phyloP scores from a whole-genome alignment of 116 monocot species.

The Zostera marina region DNA sequence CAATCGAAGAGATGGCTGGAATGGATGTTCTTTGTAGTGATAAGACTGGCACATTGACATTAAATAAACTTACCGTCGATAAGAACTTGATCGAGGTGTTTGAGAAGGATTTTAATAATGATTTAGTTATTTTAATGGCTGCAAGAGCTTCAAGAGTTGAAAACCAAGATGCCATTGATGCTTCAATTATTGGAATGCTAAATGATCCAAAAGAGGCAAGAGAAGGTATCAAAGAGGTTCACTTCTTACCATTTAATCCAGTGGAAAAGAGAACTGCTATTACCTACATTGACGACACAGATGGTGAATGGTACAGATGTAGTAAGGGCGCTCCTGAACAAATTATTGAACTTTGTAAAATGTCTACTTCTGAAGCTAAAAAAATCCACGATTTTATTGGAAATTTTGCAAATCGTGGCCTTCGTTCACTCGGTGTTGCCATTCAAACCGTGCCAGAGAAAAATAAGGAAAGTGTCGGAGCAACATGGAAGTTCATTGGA shows the following conservation, averaged over 20 bases:
- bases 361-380: neutral
- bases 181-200: conserved; percentile 18
- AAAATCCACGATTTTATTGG: conserved; percentile 7
- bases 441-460: conserved; percentile 6
- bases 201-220: conserved; percentile 15
- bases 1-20: conserved; percentile 96
- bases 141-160: conserved; percentile 20
- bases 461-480: conserved; percentile 6
- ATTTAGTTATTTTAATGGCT: conserved; percentile 11
- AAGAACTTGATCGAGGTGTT: conserved; percentile 59
- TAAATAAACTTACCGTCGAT: conserved; percentile 84
- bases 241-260: neutral
- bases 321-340: conserved; percentile 20
- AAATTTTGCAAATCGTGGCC: conserved; percentile 9
- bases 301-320: conserved; percentile 12
- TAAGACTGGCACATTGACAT: conserved; percentile 83
- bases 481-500: conserved; percentile 11
- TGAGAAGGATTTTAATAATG: conserved; percentile 16
- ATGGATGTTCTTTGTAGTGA: conserved; percentile 96
- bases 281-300: neutral
- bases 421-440: conserved; percentile 11
- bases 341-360: conserved; percentile 12
- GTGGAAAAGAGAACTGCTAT: neutral
- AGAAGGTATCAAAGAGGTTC: neutral
- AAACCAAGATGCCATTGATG: conserved; percentile 22